Evolutionary conservation across 345 rosid species (phyloP), one percentile per base, ranked within the genome.

Genomic region (Reutealis trisperma): DNA sequence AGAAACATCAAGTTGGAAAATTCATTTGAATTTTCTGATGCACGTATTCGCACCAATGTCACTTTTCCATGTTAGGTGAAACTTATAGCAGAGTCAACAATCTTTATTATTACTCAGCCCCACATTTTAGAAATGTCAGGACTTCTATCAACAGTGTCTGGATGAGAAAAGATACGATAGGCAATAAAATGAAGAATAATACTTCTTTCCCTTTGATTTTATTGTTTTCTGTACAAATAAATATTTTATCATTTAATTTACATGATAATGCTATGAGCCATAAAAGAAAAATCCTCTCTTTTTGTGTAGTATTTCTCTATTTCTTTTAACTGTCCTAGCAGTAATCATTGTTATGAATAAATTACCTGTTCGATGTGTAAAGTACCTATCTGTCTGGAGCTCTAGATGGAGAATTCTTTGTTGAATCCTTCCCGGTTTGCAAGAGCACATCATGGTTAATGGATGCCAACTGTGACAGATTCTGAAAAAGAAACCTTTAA

Each of bases 381-480:
- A 5, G 7, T 15, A 10, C 15, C 71, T 74, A 79, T 16, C 65
- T 70, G 25, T 65, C 80, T 24, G 72, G 64, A 70, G 71, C 77
- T 84, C 83, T 84, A 67, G 90, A 85, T 0, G 91, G 92, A 27
- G 90, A 88, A 71, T 70, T 66, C 76, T 78, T 89, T 5, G 89
- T 73, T 34, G 92, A 67, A 87, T 92, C 90, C 82, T 85, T 90
- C 18, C 83, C 89, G 30, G 77, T 84, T 84, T 92, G 94, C 72
- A 92, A 59, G 27, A 88, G 81, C 77, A 92, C 91, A 49, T 90
- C 97, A 72, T 89, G 93, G 77, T 92, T 92, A 64, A 92, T 92
- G 18, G 92, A 84, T 42, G 97, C 97, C 85, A 92, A 79, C 77
- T 92, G 97, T 21, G 94, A 92, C 78, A 90, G 77, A 78, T 92